phyloP scores from a whole-genome alignment of 495 filamentous ascomycete species.

The Trypethelium eluteriae region DNA sequence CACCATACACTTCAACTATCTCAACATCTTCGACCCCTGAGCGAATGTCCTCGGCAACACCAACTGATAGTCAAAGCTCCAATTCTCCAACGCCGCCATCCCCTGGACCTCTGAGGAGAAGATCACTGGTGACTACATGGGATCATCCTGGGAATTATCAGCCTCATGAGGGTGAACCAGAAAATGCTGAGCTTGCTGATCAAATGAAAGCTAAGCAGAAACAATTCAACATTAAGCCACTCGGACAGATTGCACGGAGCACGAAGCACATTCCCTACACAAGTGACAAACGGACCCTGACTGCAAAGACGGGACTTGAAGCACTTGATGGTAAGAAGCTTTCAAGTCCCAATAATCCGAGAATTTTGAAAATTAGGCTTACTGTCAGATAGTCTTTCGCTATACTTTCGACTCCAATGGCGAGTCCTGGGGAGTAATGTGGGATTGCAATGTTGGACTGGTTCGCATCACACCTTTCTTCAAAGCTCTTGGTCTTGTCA shows the following conservation, averaged over 20 bases:
- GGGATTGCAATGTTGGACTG: conserved; percentile 95
- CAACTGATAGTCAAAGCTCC: not conserved
- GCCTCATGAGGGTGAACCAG: conserved; percentile 22
- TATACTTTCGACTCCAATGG: conserved; percentile 75
- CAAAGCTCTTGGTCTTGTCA: conserved; percentile 77
- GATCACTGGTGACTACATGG: conserved; percentile 16
- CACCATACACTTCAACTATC: conserved; percentile 12
- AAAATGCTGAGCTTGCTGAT: conserved; percentile 48
- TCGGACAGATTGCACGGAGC: conserved; percentile 57
- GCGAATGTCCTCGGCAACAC: not conserved
- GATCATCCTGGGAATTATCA: conserved; percentile 40
- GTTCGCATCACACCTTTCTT: conserved; percentile 93
- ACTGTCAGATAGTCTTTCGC: conserved; percentile 60
- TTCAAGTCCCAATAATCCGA: conserved; percentile 19
- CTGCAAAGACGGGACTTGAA: conserved; percentile 74
- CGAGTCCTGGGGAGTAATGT: conserved; percentile 70
- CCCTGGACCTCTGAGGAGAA: not conserved
- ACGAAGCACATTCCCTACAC: conserved; percentile 82
- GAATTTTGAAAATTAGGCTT: not conserved
- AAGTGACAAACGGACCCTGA: conserved; percentile 83
- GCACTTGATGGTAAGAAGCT: conserved; percentile 69
- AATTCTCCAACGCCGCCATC: not conserved
- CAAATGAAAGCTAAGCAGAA: conserved; percentile 37
- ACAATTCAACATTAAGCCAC: conserved; percentile 52
- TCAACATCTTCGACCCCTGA: not conserved